phyloP scores from a whole-genome alignment of 2,329 filamentous ascomycete genomes.

The Colletotrichum sp. region DNA sequence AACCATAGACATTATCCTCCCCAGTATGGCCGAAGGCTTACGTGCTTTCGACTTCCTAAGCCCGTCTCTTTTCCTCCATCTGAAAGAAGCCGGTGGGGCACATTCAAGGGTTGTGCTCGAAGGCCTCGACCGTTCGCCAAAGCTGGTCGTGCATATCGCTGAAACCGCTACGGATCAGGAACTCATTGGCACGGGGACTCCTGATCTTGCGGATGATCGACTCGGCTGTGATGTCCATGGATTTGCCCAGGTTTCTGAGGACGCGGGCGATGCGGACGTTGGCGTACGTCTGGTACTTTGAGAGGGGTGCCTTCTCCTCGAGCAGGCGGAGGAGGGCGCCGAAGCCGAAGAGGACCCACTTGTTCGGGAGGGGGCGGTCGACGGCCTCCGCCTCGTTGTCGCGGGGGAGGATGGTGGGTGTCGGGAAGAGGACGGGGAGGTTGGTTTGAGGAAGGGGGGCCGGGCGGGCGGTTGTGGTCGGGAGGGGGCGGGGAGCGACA shows the following conservation, averaged over 20 bases:
- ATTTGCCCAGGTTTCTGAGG: not conserved
- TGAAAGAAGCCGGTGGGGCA: not conserved
- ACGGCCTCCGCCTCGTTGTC: not conserved
- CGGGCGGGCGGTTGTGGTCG: not conserved
- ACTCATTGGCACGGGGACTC: fast-evolving
- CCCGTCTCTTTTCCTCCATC: not conserved
- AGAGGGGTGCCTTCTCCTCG: not conserved
- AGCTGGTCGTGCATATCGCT: not conserved
- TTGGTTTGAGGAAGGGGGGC: not conserved
- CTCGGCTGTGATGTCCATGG: not conserved
- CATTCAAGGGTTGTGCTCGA: not conserved
- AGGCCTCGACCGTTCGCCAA: fast-evolving
- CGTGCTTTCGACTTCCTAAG: not conserved
- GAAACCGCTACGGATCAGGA: not conserved
- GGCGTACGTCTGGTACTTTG: constrained; percentile 8
- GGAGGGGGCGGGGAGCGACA: not conserved
- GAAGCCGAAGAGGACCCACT: not conserved
- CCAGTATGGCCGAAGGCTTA: not conserved
- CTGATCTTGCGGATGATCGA: not conserved
- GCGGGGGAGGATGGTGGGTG: not conserved
- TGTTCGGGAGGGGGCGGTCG: not conserved
- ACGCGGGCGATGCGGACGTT: constrained; percentile 6
- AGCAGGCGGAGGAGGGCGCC: constrained; percentile 12
- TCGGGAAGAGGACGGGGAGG: not conserved
- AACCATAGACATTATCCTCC: not conserved